Evolutionary conservation across 345 rosid genomes (phyloP).

Genomic region (Brassica carinata): DNA sequence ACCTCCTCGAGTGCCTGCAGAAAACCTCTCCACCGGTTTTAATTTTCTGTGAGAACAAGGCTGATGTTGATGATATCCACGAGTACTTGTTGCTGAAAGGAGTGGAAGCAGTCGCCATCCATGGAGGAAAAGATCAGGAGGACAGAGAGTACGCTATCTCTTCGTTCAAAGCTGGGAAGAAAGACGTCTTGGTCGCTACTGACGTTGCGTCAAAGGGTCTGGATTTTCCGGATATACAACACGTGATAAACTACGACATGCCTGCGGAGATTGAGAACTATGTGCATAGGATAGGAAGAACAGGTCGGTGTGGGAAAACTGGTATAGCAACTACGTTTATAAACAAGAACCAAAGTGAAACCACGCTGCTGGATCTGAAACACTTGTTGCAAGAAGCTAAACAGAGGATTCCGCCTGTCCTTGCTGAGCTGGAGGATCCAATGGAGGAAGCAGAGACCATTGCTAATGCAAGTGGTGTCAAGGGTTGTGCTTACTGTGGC

Average conservation of each 20-base stretch:
- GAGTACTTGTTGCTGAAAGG: constrained; percentile 92
- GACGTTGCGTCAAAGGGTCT: constrained; percentile 94
- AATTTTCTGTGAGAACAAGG: constrained; percentile 93
- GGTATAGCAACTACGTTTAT: constrained; percentile 94
- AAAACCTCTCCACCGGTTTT: constrained; percentile 94
- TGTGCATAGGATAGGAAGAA: constrained; percentile 91
- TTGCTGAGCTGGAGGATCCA: constrained; percentile 89
- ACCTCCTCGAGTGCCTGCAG: constrained; percentile 91
- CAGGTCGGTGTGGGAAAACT: constrained; percentile 92
- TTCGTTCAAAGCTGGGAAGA: constrained; percentile 79
- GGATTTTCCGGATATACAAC: constrained; percentile 95
- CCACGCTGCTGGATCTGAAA: constrained; percentile 81
- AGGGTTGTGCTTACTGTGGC: constrained; percentile 96
- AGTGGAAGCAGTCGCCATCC: constrained; percentile 90
- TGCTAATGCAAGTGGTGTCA: constrained; percentile 71
- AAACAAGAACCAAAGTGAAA: constrained; percentile 93
- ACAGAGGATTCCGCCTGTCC: constrained; percentile 91
- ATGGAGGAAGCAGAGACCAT: constrained; percentile 80
- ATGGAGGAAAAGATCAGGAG: constrained; percentile 95
- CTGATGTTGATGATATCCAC: constrained; percentile 92
- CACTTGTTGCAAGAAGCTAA: constrained; percentile 90
- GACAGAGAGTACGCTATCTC: constrained; percentile 90
- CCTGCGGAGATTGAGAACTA: constrained; percentile 94
- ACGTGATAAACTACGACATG: constrained; percentile 93
- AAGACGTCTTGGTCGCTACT: constrained; percentile 89